Evolutionary conservation across 139 green algal species (phyloP).

Genomic region (Closterium sp.): DNA sequence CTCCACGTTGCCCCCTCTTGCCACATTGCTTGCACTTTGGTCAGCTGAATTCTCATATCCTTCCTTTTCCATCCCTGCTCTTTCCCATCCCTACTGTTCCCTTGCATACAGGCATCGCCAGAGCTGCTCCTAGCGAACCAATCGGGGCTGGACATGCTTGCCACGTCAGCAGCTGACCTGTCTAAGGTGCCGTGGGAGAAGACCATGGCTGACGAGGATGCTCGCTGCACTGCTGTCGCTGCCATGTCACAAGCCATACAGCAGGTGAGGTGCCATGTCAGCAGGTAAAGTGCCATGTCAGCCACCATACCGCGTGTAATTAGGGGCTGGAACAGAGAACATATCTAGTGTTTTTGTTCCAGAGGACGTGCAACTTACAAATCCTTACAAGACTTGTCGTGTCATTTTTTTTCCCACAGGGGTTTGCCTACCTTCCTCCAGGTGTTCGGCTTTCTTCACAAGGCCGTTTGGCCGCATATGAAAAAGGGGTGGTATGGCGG

Average conservation of each 20-base stretch:
- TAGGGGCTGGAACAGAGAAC: not conserved
- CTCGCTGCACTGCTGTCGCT: not conserved
- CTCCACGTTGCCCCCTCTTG: too few species aligned
- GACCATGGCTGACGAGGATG: conserved; percentile 27
- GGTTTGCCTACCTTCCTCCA: conserved; percentile 23
- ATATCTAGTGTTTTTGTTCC: not conserved
- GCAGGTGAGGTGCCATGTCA: conserved; percentile 14
- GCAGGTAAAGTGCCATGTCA: not conserved
- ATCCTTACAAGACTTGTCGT: too few species aligned
- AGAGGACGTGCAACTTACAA: too few species aligned
- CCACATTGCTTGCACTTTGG: too few species aligned
- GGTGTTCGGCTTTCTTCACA: conserved; percentile 28
- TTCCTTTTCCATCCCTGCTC: not conserved
- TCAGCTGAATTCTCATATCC: too few species aligned
- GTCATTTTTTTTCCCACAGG: conserved; percentile 4
- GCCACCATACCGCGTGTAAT: conserved; percentile 20
- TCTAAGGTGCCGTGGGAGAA: conserved; percentile 32
- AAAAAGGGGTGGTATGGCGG: conserved; percentile 34
- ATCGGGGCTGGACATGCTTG: conserved; percentile 42
- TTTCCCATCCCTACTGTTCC: not conserved
- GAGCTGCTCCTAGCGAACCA: conserved; percentile 40
- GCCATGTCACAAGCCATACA: conserved; percentile 39
- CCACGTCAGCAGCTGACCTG: conserved; percentile 15
- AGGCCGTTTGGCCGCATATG: conserved; percentile 21
- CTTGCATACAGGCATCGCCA: conserved; percentile 15